Evolutionary conservation across 139 green algal species (phyloP).

Genomic region (Volvox reticuliferus): DNA sequence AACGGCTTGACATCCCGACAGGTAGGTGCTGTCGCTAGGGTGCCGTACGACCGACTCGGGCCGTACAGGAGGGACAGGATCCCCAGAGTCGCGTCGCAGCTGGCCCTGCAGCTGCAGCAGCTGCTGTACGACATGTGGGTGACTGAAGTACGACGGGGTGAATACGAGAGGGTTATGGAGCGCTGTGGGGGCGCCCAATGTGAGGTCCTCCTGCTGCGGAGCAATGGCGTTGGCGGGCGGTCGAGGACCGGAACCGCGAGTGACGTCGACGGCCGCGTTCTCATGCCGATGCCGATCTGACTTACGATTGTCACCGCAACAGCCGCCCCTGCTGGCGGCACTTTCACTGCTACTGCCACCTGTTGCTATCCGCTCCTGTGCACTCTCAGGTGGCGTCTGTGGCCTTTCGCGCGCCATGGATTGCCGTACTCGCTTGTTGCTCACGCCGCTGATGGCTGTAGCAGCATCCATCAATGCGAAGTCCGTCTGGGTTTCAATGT

Average conservation of each 20-base stretch:
- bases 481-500: too few species aligned
- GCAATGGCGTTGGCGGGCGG: too few species aligned
- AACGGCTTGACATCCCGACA: background rate
- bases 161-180: background rate
- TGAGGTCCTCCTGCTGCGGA: background rate
- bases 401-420: too few species aligned
- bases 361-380: background rate
- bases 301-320: background rate
- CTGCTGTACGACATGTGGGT: background rate
- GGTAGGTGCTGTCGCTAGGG: background rate
- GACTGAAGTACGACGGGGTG: conserved; percentile 6
- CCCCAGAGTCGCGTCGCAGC: background rate
- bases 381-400: too few species aligned
- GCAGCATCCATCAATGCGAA: too few species aligned
- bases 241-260: background rate
- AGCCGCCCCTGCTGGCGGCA: background rate
- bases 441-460: too few species aligned
- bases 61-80: background rate
- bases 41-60: background rate
- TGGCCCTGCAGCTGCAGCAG: background rate
- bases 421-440: too few species aligned
- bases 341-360: background rate
- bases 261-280: background rate
- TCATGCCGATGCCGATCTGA: background rate
- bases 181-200: background rate